Evolutionary conservation across 129 eudicot genomes (phyloP).

Genomic region (Gnaphalium uliginosum): DNA sequence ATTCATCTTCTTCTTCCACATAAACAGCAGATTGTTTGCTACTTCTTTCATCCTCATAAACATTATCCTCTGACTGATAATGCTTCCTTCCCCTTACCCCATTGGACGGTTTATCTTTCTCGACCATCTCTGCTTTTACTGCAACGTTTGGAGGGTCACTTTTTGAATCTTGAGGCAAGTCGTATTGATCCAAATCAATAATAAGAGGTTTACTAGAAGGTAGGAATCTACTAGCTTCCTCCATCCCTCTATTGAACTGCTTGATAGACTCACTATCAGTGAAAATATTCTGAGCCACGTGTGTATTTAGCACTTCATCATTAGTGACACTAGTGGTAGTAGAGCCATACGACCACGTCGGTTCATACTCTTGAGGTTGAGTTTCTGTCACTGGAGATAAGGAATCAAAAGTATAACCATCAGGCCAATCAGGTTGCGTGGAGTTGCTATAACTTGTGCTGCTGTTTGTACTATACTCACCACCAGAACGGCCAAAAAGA

Average conservation of each 20-base stretch:
- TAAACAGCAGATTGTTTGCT: conserved; percentile 73
- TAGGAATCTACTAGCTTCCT: conserved; percentile 87
- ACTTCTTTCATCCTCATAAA: conserved; percentile 63
- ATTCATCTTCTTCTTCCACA: conserved; percentile 51
- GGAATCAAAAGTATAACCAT: conserved; percentile 41
- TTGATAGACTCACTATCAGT: conserved; percentile 59
- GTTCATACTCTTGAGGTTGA: conserved; percentile 19
- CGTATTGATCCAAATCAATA: conserved; percentile 67
- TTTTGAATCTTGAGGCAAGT: conserved; percentile 50
- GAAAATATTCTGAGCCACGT: conserved; percentile 42
- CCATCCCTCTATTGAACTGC: conserved; percentile 81
- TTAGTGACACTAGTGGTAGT: conserved; percentile 26
- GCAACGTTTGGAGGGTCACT: conserved; percentile 21
- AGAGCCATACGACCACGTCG: conserved; percentile 33
- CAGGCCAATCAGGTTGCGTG: conserved; percentile 45
- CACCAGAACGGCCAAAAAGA: conserved; percentile 46
- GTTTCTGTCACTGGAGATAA: conserved; percentile 29
- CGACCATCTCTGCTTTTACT: conserved; percentile 54
- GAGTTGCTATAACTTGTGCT: conserved; percentile 43
- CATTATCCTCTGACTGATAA: conserved; percentile 49
- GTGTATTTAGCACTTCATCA: conserved; percentile 34
- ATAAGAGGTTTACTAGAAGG: conserved; percentile 51
- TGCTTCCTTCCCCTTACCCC: conserved; percentile 60
- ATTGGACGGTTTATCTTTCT: conserved; percentile 37
- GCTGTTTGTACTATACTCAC: conserved; percentile 43